Evolutionary conservation across 2,329 filamentous ascomycete genomes (phyloP).

Genomic region (Dactylonectria estremocensis): DNA sequence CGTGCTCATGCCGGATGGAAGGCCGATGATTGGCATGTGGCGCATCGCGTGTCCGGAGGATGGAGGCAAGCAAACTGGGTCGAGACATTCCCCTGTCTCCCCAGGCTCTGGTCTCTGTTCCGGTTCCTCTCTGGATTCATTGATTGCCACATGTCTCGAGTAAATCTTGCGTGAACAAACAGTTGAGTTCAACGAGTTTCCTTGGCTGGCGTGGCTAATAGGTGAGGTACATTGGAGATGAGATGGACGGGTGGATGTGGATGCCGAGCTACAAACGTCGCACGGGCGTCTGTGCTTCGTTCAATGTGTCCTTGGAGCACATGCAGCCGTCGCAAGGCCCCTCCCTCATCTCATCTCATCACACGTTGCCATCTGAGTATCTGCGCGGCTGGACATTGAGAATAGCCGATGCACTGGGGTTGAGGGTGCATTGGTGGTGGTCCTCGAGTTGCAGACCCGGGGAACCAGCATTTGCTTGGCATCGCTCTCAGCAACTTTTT

Average conservation of each 20-base stretch:
- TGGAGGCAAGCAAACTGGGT: slow-evolving; percentile 26
- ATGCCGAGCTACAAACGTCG: slow-evolving; percentile 26
- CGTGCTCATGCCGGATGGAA: slow-evolving; percentile 40
- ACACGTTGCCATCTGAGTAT: slow-evolving; percentile 28
- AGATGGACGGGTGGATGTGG: slow-evolving; percentile 21
- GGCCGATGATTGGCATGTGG: slow-evolving; percentile 44
- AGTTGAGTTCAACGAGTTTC: slow-evolving; percentile 12
- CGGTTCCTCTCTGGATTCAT: slow-evolving; percentile 3
- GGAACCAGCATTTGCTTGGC: slow-evolving; percentile 22
- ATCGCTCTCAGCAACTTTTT: not conserved
- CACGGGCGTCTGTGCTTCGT: slow-evolving; percentile 27
- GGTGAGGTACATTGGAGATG: slow-evolving; percentile 5
- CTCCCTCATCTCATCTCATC: slow-evolving; percentile 29
- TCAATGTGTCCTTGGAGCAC: slow-evolving; percentile 25
- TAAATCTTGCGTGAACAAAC: slow-evolving; percentile 26
- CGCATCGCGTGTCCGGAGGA: slow-evolving; percentile 32
- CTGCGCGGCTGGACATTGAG: slow-evolving; percentile 34
- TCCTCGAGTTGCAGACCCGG: slow-evolving; percentile 20
- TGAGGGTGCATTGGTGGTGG: not conserved
- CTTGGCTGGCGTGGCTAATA: slow-evolving; percentile 16
- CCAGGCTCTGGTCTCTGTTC: slow-evolving; percentile 14
- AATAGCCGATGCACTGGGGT: slow-evolving; percentile 30
- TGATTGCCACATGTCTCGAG: slow-evolving; percentile 32
- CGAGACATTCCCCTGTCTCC: slow-evolving; percentile 20
- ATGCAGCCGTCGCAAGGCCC: slow-evolving; percentile 25